Base-by-base conservation (phyloP, 768 basidiomycete species). In the Lentinula raphanica region DNA sequence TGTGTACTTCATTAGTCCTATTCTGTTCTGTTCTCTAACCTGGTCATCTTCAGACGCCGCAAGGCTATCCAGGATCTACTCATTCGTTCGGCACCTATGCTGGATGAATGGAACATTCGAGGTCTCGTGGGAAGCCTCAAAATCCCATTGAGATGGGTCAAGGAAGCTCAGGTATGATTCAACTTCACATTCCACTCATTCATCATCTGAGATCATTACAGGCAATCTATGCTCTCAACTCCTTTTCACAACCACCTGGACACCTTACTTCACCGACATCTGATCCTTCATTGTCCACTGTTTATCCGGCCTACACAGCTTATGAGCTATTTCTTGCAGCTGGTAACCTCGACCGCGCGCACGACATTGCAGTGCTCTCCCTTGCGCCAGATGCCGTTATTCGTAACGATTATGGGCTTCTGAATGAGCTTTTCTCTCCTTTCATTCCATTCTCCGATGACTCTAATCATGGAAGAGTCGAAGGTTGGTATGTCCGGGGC, bases 321-420 rank as follows among this genome's bases (percentile, higher is more conserved):
- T 97, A 91, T 67, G 82, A 91, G 46, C 74, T 88, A 25, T 90
- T 90, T 68, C 72, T 92, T 49, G 68, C 82, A 27, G 92, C 92
- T 2, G 83, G 84, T 19, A 68, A 85, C 32, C 87, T 84, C 61
- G 79, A 86, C 58, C 72, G 82, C 4, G 94, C 96, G 0, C 94
- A 97, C 67, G 82, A 85, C 49, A 76, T 98, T 42, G 90, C 91
- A n/a, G 78, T 95, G 29, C 71, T 78, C n/a, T 87, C 94, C 59
- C 81, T 99, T 7, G 92, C 90, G 5, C 91, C 93, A 1, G 96
- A 98, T 62, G 92, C 88, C 0, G 77, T 97, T 56, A 78, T 98
- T 29, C 76, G 85, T 8, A 78, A 78, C 42, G 87, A 90, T 66
- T 64, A 75, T 7, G 81, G 79, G 2, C 76, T 96, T 12, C 71